Conservation (phyloP, 768 basidiomycete species). For the Asterophora lycoperdoides region DNA sequence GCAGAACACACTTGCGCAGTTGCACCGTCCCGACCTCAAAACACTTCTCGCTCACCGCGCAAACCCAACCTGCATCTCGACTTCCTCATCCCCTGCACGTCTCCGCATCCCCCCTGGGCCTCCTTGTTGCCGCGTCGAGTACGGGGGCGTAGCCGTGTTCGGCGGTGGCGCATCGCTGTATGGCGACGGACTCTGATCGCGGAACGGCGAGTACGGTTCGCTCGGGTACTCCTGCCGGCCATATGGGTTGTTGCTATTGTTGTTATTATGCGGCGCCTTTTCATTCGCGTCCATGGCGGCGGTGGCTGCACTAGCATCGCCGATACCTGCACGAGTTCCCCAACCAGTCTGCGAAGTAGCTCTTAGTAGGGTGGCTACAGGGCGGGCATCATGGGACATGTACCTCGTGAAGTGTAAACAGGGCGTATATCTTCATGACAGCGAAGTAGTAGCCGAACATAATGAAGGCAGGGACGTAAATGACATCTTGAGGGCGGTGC, state of each 20-base stretch:
- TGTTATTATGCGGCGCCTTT: slow-evolving; percentile 22
- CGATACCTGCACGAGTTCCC: slow-evolving; percentile 94
- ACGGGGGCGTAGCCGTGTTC: slow-evolving; percentile 18
- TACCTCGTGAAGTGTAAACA: slow-evolving; percentile 86
- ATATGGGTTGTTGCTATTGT: slow-evolving; percentile 26
- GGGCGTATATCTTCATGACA: slow-evolving; percentile 90
- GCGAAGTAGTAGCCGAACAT: slow-evolving; percentile 93
- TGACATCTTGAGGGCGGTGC: slow-evolving; percentile 68
- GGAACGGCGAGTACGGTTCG: slow-evolving; percentile 23
- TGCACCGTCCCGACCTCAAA: no score
- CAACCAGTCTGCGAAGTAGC: slow-evolving; percentile 64
- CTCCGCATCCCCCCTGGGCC: slow-evolving; percentile 18
- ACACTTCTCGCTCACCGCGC: slow-evolving; percentile 21
- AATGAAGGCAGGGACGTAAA: slow-evolving; percentile 83
- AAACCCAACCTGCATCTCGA: slow-evolving; percentile 36
- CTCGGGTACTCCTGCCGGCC: slow-evolving; percentile 19
- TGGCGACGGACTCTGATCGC: slow-evolving; percentile 26
- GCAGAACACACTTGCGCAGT: not conserved
- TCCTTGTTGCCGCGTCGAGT: slow-evolving; percentile 16
- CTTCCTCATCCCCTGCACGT: slow-evolving; percentile 25
- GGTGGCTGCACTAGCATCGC: slow-evolving; percentile 75
- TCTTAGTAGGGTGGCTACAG: not conserved
- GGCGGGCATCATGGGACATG: slow-evolving; percentile 14
- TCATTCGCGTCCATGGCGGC: slow-evolving; percentile 52
- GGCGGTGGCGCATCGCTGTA: slow-evolving; percentile 20